Conservation (phyloP, 495 filamentous ascomycete species). For the Neurospora sp. region DNA sequence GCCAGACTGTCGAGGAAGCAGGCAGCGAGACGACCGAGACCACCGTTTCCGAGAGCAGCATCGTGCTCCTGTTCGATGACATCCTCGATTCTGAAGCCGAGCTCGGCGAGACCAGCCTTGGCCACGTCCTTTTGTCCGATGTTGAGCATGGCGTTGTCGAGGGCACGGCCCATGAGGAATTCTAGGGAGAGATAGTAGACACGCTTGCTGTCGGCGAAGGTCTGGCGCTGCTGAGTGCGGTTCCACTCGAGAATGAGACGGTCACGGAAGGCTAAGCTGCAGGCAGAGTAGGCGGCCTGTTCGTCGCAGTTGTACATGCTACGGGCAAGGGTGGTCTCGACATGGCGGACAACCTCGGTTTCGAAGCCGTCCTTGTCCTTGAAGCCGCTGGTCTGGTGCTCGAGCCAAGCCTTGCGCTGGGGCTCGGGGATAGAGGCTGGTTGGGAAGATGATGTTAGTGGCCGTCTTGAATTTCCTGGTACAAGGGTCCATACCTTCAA, state of each 20-base stretch:
- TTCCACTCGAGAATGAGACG: slow-evolving; percentile 94
- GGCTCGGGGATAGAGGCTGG: slow-evolving; percentile 71
- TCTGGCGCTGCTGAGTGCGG: slow-evolving; percentile 92
- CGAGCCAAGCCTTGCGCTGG: slow-evolving; percentile 80
- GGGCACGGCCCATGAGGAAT: slow-evolving; percentile 89
- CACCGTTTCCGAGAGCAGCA: slow-evolving; percentile 92
- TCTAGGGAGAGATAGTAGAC: slow-evolving; percentile 95
- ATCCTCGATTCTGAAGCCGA: slow-evolving; percentile 95
- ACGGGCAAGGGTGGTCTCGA: slow-evolving; percentile 92
- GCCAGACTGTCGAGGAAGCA: slow-evolving; percentile 96
- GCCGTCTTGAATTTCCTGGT: neutral
- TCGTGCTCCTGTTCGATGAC: slow-evolving; percentile 92
- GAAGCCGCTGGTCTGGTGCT: slow-evolving; percentile 62
- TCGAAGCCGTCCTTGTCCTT: slow-evolving; percentile 56
- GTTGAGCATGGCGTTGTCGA: slow-evolving; percentile 99
- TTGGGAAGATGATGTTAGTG: slow-evolving; percentile 9
- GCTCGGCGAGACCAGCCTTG: slow-evolving; percentile 68
- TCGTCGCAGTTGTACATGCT: slow-evolving; percentile 99
- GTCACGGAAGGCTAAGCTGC: slow-evolving; percentile 84
- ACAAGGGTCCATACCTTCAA: slow-evolving; percentile 52
- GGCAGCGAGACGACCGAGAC: slow-evolving; percentile 85
- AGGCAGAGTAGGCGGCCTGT: slow-evolving; percentile 80
- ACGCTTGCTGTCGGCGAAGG: slow-evolving; percentile 78
- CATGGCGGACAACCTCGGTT: slow-evolving; percentile 79
- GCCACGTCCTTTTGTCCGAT: slow-evolving; percentile 79